Evolutionary conservation across 2,329 filamentous ascomycete genomes (phyloP), one percentile per base, ranked within the genome.

Genomic region (Ophiostoma populinum): DNA sequence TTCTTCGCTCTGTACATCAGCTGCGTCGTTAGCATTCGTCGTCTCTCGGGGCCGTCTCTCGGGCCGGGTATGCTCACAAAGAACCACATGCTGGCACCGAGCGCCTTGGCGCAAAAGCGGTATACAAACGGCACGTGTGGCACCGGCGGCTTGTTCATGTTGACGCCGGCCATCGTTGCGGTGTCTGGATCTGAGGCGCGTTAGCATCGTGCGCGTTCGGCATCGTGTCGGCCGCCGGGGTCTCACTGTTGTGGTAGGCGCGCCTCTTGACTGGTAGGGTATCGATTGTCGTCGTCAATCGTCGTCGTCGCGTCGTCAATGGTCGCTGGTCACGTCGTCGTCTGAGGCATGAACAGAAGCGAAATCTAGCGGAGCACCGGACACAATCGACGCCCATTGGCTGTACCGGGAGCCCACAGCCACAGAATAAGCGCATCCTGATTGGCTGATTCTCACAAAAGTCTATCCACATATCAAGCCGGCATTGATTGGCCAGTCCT

Each of bases 41-140:
- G 36, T 31, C 43, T 32, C 19, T 19, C 17, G 15, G 13, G n/a
- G 12, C 27, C 15, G n/a, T 11, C 15, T 19, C 6, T 7, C 2
- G 17, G 64, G 79, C n/a, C n/a, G 53, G 13, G 12, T 15, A 2
- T 16, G 28, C 43, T 41, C 71, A 95, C 86, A 58, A 90, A 98
- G 62, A 98, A 95, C 90, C 90, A 98, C 90, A 95, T 98, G 61
- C 80, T 81, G 37, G 90, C 90, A 47, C 85, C 81, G 43, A 98
- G 67, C 42, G 77, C 81, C 29, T 83, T 94, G 31, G 81, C 87
- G 39, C 76, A 70, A 57, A 87, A 79, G 54, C 82, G 74, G 65
- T 95, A 93, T 45, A 93, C 53, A 34, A 57, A 55, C 25, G 61
- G 59, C 42, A 67, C 65, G 45, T 65, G 63, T 43, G 65, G 61